Evolutionary conservation across 2,329 filamentous ascomycete genomes (phyloP).

Genomic region (Colletotrichum incanum): DNA sequence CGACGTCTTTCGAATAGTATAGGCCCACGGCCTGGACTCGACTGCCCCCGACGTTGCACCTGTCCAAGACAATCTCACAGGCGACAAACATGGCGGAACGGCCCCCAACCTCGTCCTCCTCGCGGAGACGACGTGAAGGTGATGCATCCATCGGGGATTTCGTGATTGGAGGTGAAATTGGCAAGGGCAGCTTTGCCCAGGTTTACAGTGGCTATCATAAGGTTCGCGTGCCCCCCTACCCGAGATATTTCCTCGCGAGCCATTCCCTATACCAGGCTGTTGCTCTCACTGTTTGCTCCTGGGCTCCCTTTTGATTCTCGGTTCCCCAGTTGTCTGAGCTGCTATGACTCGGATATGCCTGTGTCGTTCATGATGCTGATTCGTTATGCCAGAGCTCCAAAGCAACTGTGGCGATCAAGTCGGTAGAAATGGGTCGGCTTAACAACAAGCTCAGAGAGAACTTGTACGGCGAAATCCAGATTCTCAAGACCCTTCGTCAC

Average conservation of each 20-base stretch:
- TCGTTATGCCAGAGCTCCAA: slow-evolving; percentile 74
- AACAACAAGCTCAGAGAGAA: slow-evolving; percentile 98
- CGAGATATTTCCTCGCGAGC: slow-evolving; percentile 28
- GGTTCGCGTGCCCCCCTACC: slow-evolving; percentile 66
- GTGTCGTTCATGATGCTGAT: slow-evolving; percentile 7
- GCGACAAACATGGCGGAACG: slow-evolving; percentile 57
- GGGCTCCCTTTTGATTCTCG: neutral
- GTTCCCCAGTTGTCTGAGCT: neutral
- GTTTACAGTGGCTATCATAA: slow-evolving; percentile 91
- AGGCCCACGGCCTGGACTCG: slow-evolving; percentile 36
- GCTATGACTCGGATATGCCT: slow-evolving; percentile 21
- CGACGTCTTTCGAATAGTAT: slow-evolving; percentile 53
- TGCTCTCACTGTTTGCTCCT: neutral
- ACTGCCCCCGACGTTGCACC: slow-evolving; percentile 49
- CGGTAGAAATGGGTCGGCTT: slow-evolving; percentile 89
- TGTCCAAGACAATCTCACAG: slow-evolving; percentile 51
- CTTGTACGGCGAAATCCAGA: slow-evolving; percentile 94
- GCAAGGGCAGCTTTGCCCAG: slow-evolving; percentile 97
- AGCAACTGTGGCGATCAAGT: slow-evolving; percentile 94
- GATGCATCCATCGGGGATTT: slow-evolving; percentile 77
- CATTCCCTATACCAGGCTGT: slow-evolving; percentile 1
- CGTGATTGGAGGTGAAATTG: slow-evolving; percentile 88
- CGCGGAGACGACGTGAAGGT: slow-evolving; percentile 50
- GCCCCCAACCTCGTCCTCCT: slow-evolving; percentile 55
- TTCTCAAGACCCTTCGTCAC: slow-evolving; percentile 93